Evolutionary conservation across 2,329 filamentous ascomycete species (phyloP).

Genomic region (Zalaria obscura): DNA sequence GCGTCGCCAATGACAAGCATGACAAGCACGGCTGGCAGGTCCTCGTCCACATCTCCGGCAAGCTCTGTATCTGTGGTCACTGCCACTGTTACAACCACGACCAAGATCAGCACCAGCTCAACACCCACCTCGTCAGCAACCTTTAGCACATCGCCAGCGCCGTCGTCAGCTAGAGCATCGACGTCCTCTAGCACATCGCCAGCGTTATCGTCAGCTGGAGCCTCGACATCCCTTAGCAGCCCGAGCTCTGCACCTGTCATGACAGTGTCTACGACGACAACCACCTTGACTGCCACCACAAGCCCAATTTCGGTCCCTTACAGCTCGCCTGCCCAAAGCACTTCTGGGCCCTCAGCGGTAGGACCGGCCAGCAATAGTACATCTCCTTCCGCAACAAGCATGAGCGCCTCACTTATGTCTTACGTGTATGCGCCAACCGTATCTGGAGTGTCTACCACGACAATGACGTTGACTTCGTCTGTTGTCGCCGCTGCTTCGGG

Average conservation of each 20-base stretch:
- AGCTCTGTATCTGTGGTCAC: slow-evolving; percentile 1
- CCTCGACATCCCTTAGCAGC: slow-evolving; percentile 1
- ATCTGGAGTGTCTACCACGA: background rate
- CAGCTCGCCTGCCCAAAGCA: background rate
- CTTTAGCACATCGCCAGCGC: slow-evolving; percentile 1
- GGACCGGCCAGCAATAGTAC: too few species aligned
- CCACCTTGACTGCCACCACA: background rate
- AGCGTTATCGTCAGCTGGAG: slow-evolving; percentile 1
- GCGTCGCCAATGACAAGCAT: slow-evolving; percentile 7
- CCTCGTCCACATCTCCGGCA: slow-evolving; percentile 2
- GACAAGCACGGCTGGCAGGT: slow-evolving; percentile 7
- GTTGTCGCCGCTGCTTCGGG: background rate
- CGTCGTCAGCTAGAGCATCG: slow-evolving; percentile 1
- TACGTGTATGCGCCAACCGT: background rate
- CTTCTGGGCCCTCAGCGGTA: background rate
- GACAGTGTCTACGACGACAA: background rate
- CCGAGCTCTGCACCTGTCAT: background rate
- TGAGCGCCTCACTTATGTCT: background rate
- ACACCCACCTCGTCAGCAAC: slow-evolving; percentile 2
- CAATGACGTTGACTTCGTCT: background rate
- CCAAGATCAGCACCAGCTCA: slow-evolving; percentile 1
- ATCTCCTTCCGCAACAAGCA: too few species aligned
- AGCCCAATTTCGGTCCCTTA: background rate
- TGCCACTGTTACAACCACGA: slow-evolving; percentile 1
- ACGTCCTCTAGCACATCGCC: slow-evolving; percentile 1